phyloP scores from a whole-genome alignment of 305 asterid species.

The Withania somnifera region DNA sequence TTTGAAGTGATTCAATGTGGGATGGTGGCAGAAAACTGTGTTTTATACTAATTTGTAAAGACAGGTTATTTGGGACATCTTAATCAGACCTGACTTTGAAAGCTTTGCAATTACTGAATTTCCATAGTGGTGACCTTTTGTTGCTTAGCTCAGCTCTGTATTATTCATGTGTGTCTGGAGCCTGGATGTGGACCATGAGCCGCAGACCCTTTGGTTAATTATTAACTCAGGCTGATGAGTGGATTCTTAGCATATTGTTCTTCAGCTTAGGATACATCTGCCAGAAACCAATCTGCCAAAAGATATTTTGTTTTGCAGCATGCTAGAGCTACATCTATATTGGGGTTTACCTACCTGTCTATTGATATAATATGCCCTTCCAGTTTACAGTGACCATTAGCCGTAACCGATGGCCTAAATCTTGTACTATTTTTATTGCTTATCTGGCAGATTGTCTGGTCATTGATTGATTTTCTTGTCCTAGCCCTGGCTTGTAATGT shows the following conservation, averaged over 20 bases:
- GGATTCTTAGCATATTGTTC: neutral
- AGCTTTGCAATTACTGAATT: no score
- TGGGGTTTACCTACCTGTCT: neutral
- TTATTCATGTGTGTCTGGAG: no score
- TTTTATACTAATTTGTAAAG: neutral
- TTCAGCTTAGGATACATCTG: neutral
- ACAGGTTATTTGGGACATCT: no score
- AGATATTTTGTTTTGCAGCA: neutral
- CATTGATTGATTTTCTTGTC: neutral
- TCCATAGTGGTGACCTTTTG: no score
- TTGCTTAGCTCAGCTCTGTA: no score
- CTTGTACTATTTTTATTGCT: neutral
- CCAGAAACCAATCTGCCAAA: neutral
- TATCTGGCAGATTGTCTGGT: neutral
- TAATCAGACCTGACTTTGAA: no score
- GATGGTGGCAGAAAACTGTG: neutral
- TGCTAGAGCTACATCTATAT: neutral
- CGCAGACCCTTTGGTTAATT: neutral
- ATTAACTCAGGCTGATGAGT: neutral
- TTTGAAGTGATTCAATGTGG: neutral
- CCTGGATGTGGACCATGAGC: neutral
- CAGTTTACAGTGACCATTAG: neutral
- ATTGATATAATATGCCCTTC: neutral
- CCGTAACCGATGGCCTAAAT: neutral
- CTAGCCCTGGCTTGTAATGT: neutral